Evolutionary conservation across 495 filamentous ascomycete species (phyloP).

Genomic region (Neurospora sublineolata): DNA sequence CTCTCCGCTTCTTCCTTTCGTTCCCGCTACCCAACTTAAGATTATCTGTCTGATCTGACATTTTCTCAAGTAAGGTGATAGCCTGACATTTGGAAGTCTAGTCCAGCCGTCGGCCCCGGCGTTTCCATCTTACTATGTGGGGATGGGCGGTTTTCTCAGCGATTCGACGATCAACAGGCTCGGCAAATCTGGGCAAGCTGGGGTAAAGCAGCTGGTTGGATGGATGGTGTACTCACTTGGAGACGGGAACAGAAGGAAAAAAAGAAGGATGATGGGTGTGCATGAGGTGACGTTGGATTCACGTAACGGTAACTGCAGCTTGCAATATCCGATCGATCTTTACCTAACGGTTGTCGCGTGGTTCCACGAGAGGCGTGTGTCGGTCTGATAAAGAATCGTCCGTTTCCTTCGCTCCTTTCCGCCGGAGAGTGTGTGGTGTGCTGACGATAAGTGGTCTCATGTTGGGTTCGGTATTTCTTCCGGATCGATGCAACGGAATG

Average conservation of each 20-base stretch:
- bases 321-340: not conserved
- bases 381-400: not conserved
- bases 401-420: not conserved
- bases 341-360: not conserved
- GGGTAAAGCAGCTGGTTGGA: not conserved
- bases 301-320: not conserved
- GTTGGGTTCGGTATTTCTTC: not conserved
- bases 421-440: not conserved
- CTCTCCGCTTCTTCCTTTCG: not conserved
- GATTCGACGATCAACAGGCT: not conserved
- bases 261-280: not conserved
- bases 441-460: not conserved
- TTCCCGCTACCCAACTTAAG: not conserved
- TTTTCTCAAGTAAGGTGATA: not conserved
- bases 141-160: not conserved
- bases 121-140: not conserved
- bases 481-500: not conserved
- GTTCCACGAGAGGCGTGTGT: not conserved
- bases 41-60: not conserved
- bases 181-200: not conserved
- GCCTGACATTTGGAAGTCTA: not conserved
- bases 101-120: not conserved
- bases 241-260: not conserved
- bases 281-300: not conserved
- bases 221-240: not conserved